These are phyloP conservation scores for Pythium monospermum DNA, from an alignment of 352 stramenopile species.

Conservation along the genomic window DNA sequence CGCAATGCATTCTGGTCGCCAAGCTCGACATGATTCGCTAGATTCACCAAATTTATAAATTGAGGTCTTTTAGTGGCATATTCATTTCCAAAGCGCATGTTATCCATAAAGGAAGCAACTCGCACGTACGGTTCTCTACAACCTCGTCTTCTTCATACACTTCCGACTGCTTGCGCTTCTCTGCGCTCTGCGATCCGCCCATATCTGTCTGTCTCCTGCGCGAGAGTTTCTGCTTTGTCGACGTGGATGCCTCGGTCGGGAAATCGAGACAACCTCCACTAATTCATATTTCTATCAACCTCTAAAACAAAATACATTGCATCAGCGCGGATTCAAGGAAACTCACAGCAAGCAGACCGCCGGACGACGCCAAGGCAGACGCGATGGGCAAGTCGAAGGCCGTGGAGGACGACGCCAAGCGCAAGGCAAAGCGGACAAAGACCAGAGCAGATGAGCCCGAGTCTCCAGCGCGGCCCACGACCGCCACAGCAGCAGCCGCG, in stretches of 20 bases:
- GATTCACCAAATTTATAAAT: conserved; percentile 5
- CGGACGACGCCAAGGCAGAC: too few relatives aligned
- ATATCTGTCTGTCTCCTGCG: conserved; percentile 24
- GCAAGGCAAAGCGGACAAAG: conserved; percentile 62
- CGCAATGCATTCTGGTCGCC: conserved; percentile 84
- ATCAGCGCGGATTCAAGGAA: conserved; percentile 5
- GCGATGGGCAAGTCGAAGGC: conserved; percentile 68
- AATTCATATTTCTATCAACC: conserved; percentile 8
- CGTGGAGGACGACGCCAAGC: conserved; percentile 60
- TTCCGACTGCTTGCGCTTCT: conserved; percentile 51
- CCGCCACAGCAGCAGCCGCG: conserved; percentile 1
- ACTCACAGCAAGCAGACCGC: conserved; percentile 4
- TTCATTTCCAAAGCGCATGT: too few relatives aligned
- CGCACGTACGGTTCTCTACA: conserved; percentile 54
- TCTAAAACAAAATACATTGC: conserved; percentile 7
- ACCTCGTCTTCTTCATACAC: conserved; percentile 43
- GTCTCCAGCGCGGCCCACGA: conserved; percentile 17
- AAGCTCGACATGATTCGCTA: conserved; percentile 64
- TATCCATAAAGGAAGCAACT: too few relatives aligned
- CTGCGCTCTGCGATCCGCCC: conserved; percentile 36
- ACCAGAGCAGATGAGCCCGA: conserved; percentile 28
- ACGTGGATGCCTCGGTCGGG: conserved; percentile 13
- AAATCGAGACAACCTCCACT: conserved; percentile 7
- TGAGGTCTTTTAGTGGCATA: too few relatives aligned
- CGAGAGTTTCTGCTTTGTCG: conserved; percentile 9